Percentiles rank a stretch among this genome's conserved stretches.
Conservation (phyloP, 2,329 filamentous ascomycete species). For the Verticillium nubilum region DNA sequence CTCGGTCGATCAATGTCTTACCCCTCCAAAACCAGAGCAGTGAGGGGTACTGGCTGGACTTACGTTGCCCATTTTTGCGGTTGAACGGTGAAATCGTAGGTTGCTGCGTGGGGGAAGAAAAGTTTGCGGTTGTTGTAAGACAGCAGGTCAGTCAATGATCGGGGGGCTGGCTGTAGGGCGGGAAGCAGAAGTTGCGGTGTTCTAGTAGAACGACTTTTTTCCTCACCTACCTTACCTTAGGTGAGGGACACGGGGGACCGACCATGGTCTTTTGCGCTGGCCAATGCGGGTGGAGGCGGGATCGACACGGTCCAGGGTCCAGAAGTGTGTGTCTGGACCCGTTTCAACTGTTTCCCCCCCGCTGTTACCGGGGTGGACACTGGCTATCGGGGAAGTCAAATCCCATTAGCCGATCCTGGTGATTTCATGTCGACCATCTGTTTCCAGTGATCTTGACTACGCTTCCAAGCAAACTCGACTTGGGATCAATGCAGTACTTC, state of each 20-base stretch:
- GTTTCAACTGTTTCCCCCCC: not conserved
- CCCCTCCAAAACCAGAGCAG: not conserved
- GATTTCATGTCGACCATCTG: not conserved
- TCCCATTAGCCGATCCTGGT: not conserved
- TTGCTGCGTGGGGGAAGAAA: not conserved
- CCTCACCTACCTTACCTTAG: not conserved
- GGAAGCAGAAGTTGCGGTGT: not conserved
- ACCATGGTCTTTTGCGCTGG: not conserved
- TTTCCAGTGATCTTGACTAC: not conserved
- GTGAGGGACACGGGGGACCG: not conserved
- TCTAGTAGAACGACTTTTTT: not conserved
- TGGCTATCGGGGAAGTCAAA: not conserved
- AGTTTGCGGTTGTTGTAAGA: not conserved
- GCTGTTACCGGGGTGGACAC: not conserved
- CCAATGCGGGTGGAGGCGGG: not conserved
- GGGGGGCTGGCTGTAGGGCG: not conserved
- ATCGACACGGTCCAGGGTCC: not conserved
- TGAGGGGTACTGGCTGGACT: not conserved
- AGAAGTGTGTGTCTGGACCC: not conserved
- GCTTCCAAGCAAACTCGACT: no score
- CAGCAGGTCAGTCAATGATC: not conserved
- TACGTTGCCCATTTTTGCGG: slow-evolving; percentile 8
- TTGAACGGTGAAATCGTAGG: not conserved
- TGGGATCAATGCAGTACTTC: no score
- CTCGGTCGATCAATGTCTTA: not conserved